Evolutionary conservation across 345 rosid genomes (phyloP), one percentile per base, ranked within the genome.

Genomic region (Euphorbia pulcherrima): DNA sequence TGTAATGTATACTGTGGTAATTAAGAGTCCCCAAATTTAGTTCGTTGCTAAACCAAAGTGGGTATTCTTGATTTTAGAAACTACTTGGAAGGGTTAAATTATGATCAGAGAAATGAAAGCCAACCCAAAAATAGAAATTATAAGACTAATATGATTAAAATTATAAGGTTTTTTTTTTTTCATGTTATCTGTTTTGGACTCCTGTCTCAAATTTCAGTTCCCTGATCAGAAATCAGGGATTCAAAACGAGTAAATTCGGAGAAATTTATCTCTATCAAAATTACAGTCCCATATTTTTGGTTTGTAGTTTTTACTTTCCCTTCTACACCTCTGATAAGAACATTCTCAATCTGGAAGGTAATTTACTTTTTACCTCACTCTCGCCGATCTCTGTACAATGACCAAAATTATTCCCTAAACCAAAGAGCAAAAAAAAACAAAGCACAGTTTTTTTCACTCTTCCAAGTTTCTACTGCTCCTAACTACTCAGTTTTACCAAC

Each of bases 331-430:
- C 52, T 54, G 52, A 44, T 54, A 23, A 14, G 41, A 50, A 53
- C 67, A 62, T 72, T 57, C 72, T 50, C 11, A 29, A 54, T 1
- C 23, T 47, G 54, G 27, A 41, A 58, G 33, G n/a, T 17, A 33
- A 13, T 57, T 8, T 7, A 57, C 21, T 52, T 57, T 44, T 62
- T n/a, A 26, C 71, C 69, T 54, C 30, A n/a, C 78, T 33, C 72
- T 61, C 70, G 21, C 2, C 28, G 14, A 1, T 62, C 48, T 46
- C 88, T 87, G 87, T 86, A 88, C 94, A 90, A 65, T 76, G 70
- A 68, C 77, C 83, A 75, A 77, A 83, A 80, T 83, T 83, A 82
- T 76, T 81, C 81, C 70, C 83, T 67, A 73, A 77, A 68, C 77
- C 70, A 76, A 62, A 68, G 65, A 78, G 67, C 73, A 75, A 33